Conservation (phyloP, 441 rosid species). For the Heliophila coronopifolia region DNA sequence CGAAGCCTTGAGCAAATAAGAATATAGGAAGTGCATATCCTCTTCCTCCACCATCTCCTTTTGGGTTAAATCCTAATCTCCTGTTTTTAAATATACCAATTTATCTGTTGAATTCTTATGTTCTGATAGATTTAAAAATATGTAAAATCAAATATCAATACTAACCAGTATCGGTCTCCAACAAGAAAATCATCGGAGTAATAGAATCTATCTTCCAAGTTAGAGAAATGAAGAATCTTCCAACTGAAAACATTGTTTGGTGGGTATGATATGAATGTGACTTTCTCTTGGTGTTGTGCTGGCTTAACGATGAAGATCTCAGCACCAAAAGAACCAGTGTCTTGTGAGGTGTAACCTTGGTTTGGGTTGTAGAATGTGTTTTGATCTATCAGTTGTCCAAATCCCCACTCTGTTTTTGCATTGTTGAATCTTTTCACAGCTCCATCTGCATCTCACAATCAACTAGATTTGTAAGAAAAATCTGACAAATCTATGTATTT, state of each 20-base stretch:
- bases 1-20: constrained; percentile 15
- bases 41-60: constrained; percentile 25
- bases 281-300: constrained; percentile 15
- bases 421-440: not conserved
- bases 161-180: constrained; percentile 31
- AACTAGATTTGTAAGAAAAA: no score
- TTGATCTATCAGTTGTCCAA: constrained; percentile 23
- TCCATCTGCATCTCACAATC: constrained; percentile 23
- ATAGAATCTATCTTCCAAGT: constrained; percentile 23
- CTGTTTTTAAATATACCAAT: not conserved
- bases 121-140: no score
- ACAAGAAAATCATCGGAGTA: constrained; percentile 26
- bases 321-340: constrained; percentile 26
- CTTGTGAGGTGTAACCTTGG: constrained; percentile 22
- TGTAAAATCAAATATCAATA: no score
- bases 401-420: constrained; percentile 24
- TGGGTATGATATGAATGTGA: constrained; percentile 24
- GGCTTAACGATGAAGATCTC: constrained; percentile 20
- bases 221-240: constrained; percentile 24
- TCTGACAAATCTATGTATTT: no score
- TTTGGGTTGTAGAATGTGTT: constrained; percentile 16
- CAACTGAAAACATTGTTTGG: constrained; percentile 23
- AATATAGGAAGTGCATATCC: constrained; percentile 15
- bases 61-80: constrained; percentile 30
- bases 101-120: no score